Percentiles rank a stretch among this genome's conserved stretches.
These are phyloP conservation scores for Hylodesmum podocarpum DNA, from an alignment of 306 rosid species.

Conservation along the genomic window DNA sequence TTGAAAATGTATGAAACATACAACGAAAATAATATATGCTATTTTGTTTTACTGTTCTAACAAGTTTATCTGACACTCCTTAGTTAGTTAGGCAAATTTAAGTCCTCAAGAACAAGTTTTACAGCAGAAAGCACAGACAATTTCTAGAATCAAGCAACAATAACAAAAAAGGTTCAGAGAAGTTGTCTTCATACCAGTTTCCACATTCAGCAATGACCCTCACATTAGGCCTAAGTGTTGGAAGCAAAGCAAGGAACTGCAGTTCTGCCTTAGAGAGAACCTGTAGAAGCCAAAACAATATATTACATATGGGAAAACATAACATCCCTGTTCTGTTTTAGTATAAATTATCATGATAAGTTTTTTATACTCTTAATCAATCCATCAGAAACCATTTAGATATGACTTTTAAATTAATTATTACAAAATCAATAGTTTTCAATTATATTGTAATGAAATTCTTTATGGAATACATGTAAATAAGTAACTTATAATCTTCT, in stretches of 20 bases:
- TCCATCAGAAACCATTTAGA: background rate
- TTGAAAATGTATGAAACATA: too few species aligned
- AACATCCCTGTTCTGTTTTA: background rate
- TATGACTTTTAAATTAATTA: too few species aligned
- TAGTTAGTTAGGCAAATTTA: background rate
- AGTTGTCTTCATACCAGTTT: constrained; percentile 57
- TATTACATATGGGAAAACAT: background rate
- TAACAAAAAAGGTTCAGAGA: background rate
- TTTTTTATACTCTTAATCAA: background rate
- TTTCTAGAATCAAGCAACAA: background rate
- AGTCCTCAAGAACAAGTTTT: background rate
- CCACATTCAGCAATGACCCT: constrained; percentile 97
- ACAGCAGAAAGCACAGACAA: background rate
- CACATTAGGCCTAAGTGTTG: constrained; percentile 80
- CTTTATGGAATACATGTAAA: background rate
- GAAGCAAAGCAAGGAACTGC: constrained; percentile 88
- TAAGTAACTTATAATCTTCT: background rate
- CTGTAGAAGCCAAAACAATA: constrained; percentile 39
- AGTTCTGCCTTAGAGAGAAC: constrained; percentile 90
- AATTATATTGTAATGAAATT: background rate
- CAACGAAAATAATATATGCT: too few species aligned
- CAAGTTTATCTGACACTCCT: too few species aligned
- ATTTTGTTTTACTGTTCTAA: background rate
- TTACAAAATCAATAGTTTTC: too few species aligned
- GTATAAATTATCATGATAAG: background rate